Evolutionary conservation across 2,329 filamentous ascomycete genomes (phyloP).

Genomic region (Orbilia javanica): DNA sequence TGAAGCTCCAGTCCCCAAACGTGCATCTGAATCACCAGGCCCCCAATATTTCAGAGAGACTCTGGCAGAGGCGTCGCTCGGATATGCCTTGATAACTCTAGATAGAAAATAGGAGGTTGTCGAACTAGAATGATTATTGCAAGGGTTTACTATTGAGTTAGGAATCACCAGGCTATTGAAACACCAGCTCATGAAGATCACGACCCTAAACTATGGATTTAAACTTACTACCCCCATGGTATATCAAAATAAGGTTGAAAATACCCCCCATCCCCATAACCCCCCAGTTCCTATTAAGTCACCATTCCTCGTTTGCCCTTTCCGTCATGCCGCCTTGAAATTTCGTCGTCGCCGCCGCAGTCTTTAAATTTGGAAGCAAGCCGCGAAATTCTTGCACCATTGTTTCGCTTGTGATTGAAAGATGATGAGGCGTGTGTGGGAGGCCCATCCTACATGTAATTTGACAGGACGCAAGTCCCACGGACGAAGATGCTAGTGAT

Average conservation of each 20-base stretch:
- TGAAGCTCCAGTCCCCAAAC: background rate
- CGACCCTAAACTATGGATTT: constrained; percentile 36
- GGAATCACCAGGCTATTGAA: constrained; percentile 42
- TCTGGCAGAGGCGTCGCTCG: background rate
- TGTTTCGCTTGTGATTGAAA: constrained; percentile 25
- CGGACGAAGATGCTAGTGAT: constrained; percentile 33
- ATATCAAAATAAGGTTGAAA: constrained; percentile 26
- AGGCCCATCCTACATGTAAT: constrained; percentile 31
- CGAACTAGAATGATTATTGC: constrained; percentile 27
- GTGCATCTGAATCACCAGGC: constrained; percentile 20
- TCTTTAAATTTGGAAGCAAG: constrained; percentile 34
- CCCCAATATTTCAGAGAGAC: constrained; percentile 13
- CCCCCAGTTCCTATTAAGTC: constrained; percentile 10
- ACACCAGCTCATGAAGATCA: constrained; percentile 49
- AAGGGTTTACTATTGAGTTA: constrained; percentile 22
- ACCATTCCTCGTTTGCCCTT: constrained; percentile 11
- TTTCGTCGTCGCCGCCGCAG: constrained; percentile 21
- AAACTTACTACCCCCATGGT: constrained; percentile 32
- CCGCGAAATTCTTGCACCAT: constrained; percentile 36
- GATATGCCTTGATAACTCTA: constrained; percentile 13
- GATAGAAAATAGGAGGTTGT: constrained; percentile 18
- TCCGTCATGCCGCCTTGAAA: constrained; percentile 21
- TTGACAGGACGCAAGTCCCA: constrained; percentile 44
- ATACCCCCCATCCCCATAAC: constrained; percentile 18
- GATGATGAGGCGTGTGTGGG: constrained; percentile 17